Percentiles rank a stretch among this genome's conserved stretches.
Evolutionary conservation across 768 basidiomycete species (phyloP).

Genomic region (Infundibulicybe gibba): DNA sequence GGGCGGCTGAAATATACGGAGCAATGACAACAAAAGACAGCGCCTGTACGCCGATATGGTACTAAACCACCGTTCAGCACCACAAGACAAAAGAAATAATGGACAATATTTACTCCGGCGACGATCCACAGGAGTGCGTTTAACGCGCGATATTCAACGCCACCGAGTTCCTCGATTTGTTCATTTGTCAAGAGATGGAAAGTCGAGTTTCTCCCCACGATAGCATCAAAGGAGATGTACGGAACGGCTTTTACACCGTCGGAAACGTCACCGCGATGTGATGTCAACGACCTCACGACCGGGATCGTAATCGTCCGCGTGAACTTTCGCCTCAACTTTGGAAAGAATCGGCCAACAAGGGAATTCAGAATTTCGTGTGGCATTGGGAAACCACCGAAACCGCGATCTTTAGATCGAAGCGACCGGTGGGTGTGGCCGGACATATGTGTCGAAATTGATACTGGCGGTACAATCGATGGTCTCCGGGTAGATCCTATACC

Average conservation of each 20-base stretch:
- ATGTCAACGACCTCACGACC: conserved; percentile 56
- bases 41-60: conserved; percentile 71
- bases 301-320: conserved; percentile 76
- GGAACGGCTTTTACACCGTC: conserved; percentile 54
- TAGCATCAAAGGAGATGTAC: conserved; percentile 84
- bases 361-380: conserved; percentile 50
- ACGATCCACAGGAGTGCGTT: conserved; percentile 82
- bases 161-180: conserved; percentile 88
- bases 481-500: conserved; percentile 8
- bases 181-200: conserved; percentile 71
- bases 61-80: conserved; percentile 41
- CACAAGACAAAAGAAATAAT: neutral
- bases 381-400: conserved; percentile 76
- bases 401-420: conserved; percentile 33
- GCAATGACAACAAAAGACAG: conserved; percentile 70
- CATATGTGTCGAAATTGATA: conserved; percentile 13
- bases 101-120: conserved; percentile 47
- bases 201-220: conserved; percentile 79
- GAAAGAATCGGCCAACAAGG: conserved; percentile 58
- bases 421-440: conserved; percentile 11
- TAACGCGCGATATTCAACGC: conserved; percentile 88
- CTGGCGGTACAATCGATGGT: conserved; percentile 11
- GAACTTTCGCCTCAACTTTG: conserved; percentile 52
- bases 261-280: conserved; percentile 30
- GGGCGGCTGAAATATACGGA: conserved; percentile 65